These are phyloP conservation scores for Cutaneotrichosporon sp. DNA, from an alignment of 1,284 basidiomycete species.

Conservation along the genomic window DNA sequence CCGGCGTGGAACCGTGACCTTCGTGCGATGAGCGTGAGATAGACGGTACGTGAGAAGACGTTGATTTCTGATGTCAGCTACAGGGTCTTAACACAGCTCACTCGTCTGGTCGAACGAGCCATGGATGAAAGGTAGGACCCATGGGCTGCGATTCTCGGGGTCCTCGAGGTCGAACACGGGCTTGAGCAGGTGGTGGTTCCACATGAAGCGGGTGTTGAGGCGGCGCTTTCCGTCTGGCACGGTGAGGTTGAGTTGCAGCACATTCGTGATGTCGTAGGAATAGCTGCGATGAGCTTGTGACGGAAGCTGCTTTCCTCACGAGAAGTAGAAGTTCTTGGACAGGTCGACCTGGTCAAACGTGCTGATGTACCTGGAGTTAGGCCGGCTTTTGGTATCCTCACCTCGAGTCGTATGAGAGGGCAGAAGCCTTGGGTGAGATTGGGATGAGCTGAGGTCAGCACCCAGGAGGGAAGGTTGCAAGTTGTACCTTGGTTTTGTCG, in stretches of 20 bases:
- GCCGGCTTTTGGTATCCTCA: slow-evolving; percentile 27
- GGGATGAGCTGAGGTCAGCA: slow-evolving; percentile 40
- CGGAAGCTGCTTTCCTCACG: slow-evolving; percentile 57
- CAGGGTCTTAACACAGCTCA: slow-evolving; percentile 55
- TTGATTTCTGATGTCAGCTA: slow-evolving; percentile 68
- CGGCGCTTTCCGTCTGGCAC: slow-evolving; percentile 47
- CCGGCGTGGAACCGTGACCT: slow-evolving; percentile 95
- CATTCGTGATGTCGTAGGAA: slow-evolving; percentile 95
- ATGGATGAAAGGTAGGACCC: slow-evolving; percentile 90
- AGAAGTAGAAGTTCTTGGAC: slow-evolving; percentile 99
- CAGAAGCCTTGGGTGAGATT: slow-evolving; percentile 58
- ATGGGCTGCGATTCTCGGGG: slow-evolving; percentile 63
- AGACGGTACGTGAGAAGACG: slow-evolving; percentile 84
- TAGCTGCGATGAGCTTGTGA: slow-evolving; percentile 60
- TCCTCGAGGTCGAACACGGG: slow-evolving; percentile 57
- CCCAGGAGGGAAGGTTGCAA: not conserved
- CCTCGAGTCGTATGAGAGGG: slow-evolving; percentile 76
- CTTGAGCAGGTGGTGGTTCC: slow-evolving; percentile 91
- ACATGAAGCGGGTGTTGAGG: slow-evolving; percentile 88
- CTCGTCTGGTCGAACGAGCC: slow-evolving; percentile 95
- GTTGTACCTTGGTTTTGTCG: slow-evolving; percentile 76
- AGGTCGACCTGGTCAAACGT: slow-evolving; percentile 98
- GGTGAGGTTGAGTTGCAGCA: slow-evolving; percentile 90
- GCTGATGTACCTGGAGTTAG: slow-evolving; percentile 62
- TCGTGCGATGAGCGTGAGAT: slow-evolving; percentile 90